Percentiles rank a stretch among this genome's conserved stretches.
Evolutionary conservation across 2,329 filamentous ascomycete species (phyloP).

Genomic region (Amphichorda felina): DNA sequence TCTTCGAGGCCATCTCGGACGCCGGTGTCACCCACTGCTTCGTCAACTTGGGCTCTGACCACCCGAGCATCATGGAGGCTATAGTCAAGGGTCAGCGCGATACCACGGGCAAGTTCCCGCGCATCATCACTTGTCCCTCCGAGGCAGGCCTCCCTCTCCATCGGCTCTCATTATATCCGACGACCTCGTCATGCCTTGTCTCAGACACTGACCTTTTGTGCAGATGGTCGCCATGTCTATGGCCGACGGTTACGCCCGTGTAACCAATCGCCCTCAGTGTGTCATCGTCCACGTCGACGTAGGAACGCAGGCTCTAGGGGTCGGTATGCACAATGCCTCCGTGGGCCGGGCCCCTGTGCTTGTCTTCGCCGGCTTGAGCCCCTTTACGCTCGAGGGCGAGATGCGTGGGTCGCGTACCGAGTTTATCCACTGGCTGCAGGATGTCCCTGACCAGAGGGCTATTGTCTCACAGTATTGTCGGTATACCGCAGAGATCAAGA

Average conservation of each 20-base stretch:
- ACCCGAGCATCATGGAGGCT: conserved; percentile 69
- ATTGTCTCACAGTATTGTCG: conserved; percentile 80
- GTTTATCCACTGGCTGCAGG: conserved; percentile 81
- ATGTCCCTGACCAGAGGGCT: conserved; percentile 70
- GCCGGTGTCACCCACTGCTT: conserved; percentile 3
- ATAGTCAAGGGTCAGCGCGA: conserved; percentile 67
- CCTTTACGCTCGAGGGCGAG: conserved; percentile 68
- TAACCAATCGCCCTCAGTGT: conserved; percentile 61
- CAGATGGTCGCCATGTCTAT: conserved; percentile 79
- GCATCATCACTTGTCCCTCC: conserved; percentile 69
- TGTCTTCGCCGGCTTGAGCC: conserved; percentile 68
- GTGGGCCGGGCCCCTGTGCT: conserved; percentile 63
- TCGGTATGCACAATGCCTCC: conserved; percentile 70
- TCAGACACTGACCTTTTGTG: neutral
- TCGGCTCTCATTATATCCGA: neutral
- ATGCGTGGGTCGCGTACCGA: conserved; percentile 67
- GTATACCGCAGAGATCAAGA: conserved; percentile 73
- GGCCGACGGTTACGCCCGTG: conserved; percentile 68
- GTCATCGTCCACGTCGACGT: conserved; percentile 77
- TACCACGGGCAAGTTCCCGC: conserved; percentile 49
- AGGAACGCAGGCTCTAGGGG: conserved; percentile 66
- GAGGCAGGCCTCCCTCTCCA: conserved; percentile 38
- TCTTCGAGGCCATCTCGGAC: conserved; percentile 3
- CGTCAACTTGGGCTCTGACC: conserved; percentile 58
- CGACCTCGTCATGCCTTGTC: neutral